Evolutionary conservation across 306 rosid species (phyloP), one percentile per base, ranked within the genome.

Genomic region (Cercis canadensis): DNA sequence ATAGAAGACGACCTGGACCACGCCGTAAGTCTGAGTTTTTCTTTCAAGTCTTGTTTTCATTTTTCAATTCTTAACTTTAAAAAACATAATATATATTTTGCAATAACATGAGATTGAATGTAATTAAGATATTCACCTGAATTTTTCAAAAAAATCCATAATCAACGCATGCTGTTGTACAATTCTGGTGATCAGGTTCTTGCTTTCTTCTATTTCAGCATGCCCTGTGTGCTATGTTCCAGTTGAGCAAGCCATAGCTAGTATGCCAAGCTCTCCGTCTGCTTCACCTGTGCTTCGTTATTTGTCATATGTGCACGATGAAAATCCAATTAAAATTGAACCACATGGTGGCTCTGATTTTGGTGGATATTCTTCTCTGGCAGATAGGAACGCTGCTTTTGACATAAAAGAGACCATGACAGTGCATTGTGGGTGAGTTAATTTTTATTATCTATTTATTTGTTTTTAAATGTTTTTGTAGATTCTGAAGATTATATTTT

Each of bases 191-290:
- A 81, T 77, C 58, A 21, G 72, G 75, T 57, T 77, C 33, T 50
- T 58, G 56, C 65, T 53, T 60, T 3, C 70, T 56, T 79, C 79
- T 13, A 66, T 68, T 86, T 79, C 97, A 94, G 98, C 98, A 18
- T 94, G 98, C 55, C 95, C 94, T 33, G 98, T 94, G 47, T 94
- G 98, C 77, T 94, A 94, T 77, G 67, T 94, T 63, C 95, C 96
- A 8, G 90, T 84, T 79, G 89, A 86, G 75, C 86, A 86, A 64
- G 98, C 98, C 63, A 84, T 87, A 51, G 89, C 89, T 73, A 87
- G 88, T 76, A 94, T 90, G 98, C 98, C 98, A 58, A 86, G 69
- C 39, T 83, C 70, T 15, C 82, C 95, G 70, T 87, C 96, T 63
- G 78, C 37, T 49, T 90, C 97, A 77, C 96, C 95, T 7, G 77